phyloP scores from a whole-genome alignment of 2,329 filamentous ascomycete genomes.

The Ophiostoma quercus region DNA sequence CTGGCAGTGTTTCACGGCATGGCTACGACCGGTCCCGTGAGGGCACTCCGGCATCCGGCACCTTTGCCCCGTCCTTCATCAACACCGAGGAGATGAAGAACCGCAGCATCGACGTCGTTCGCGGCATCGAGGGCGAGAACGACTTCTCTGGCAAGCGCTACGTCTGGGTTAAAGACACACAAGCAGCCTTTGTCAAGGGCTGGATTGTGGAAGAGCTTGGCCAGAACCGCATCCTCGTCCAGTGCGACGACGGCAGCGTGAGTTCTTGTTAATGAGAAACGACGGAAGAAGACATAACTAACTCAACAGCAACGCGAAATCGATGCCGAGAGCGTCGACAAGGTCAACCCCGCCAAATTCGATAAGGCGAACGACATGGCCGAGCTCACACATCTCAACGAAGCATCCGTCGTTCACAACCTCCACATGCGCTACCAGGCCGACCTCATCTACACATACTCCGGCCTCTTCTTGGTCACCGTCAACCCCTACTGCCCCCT shows the following conservation, averaged over 20 bases:
- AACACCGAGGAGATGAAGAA: constrained; percentile 71
- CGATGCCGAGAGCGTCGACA: constrained; percentile 83
- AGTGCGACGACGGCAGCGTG: constrained; percentile 89
- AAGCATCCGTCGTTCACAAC: constrained; percentile 96
- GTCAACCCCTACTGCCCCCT: constrained; percentile 94
- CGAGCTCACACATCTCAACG: constrained; percentile 94
- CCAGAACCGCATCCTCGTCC: constrained; percentile 67
- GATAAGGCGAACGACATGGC: constrained; percentile 99
- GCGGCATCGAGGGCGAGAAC: constrained; percentile 89
- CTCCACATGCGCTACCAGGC: constrained; percentile 91
- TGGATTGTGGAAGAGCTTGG: constrained; percentile 81
- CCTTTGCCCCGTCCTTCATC: constrained; percentile 95
- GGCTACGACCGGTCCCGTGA: constrained; percentile 58
- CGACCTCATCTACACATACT: constrained; percentile 97
- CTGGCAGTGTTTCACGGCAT: constrained; percentile 35
- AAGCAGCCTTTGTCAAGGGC: constrained; percentile 84
- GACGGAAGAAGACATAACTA: constrained; percentile 17
- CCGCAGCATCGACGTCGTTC: constrained; percentile 47
- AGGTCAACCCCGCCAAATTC: constrained; percentile 98
- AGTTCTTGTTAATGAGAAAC: constrained; percentile 32
- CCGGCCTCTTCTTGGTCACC: constrained; percentile 90
- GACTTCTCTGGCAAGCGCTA: constrained; percentile 98
- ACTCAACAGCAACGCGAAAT: constrained; percentile 71
- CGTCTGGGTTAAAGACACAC: constrained; percentile 88
- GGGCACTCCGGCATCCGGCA: constrained; percentile 62